These are phyloP conservation scores for Xenoacremonium recifei DNA, from an alignment of 2,329 filamentous ascomycete genomes.

Conservation along the genomic window DNA sequence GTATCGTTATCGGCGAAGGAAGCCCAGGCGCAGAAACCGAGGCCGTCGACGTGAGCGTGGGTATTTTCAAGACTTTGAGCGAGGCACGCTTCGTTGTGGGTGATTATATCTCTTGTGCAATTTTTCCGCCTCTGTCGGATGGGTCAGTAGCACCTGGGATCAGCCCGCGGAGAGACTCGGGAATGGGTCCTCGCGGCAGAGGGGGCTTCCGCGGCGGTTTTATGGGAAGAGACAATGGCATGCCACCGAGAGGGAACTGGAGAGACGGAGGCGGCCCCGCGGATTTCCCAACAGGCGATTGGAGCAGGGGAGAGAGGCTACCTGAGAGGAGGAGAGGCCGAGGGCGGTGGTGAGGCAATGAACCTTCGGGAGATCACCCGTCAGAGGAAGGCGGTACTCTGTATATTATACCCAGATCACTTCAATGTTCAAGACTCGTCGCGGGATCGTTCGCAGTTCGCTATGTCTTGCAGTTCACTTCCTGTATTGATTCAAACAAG, in stretches of 20 bases:
- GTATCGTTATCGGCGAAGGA: conserved; percentile 69
- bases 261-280: conserved; percentile 37
- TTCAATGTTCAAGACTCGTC: conserved; percentile 13
- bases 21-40: conserved; percentile 44
- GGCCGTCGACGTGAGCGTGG: conserved; percentile 31
- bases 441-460: conserved; percentile 5
- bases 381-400: conserved; percentile 10
- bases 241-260: conserved; percentile 36
- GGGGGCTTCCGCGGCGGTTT: conserved; percentile 24
- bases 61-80: conserved; percentile 54
- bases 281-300: conserved; percentile 55
- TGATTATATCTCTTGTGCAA: conserved; percentile 82
- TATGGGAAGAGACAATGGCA: conserved; percentile 24
- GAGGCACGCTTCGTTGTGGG: conserved; percentile 84
- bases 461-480: conserved; percentile 8
- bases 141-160: conserved; percentile 70
- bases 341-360: conserved; percentile 26
- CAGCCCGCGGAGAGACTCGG: conserved; percentile 27
- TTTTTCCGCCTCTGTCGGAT: conserved; percentile 72
- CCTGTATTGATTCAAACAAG: conserved; percentile 16
- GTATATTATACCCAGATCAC: conserved; percentile 33
- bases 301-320: conserved; percentile 63
- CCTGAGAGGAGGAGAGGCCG: conserved; percentile 45
- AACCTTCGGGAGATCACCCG: conserved; percentile 2
- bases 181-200: conserved; percentile 15